Evolutionary conservation across 768 basidiomycete genomes (phyloP).

Genomic region (Termitomyces sp.): DNA sequence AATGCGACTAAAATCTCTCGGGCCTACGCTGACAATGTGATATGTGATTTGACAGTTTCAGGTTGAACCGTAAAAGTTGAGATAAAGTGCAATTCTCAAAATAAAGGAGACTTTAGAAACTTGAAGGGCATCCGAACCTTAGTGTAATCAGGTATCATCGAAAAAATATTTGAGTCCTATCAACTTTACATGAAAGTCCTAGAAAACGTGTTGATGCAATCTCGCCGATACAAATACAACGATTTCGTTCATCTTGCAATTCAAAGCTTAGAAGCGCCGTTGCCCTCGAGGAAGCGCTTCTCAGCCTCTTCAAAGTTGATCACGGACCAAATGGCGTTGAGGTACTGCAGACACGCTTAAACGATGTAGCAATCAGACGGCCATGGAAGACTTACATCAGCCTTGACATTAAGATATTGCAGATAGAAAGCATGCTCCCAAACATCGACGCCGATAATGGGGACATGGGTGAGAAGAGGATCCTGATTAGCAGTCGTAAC

Average conservation of each 20-base stretch:
- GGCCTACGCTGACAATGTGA: too few relatives aligned
- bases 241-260: neutral
- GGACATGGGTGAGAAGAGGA: constrained; percentile 69
- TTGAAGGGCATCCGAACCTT: neutral
- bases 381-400: constrained; percentile 55
- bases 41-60: too few relatives aligned
- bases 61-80: too few relatives aligned
- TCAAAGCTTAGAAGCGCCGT: constrained; percentile 18
- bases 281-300: constrained; percentile 28
- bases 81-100: too few relatives aligned
- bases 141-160: neutral
- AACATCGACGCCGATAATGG: constrained; percentile 89
- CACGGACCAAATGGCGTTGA: constrained; percentile 86
- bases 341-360: constrained; percentile 48
- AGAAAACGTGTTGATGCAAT: neutral
- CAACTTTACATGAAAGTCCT: neutral
- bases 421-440: constrained; percentile 98
- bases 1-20: too few relatives aligned
- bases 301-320: constrained; percentile 90
- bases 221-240: neutral
- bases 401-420: constrained; percentile 95
- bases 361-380: neutral
- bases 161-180: neutral
- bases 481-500: constrained; percentile 95
- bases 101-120: too few relatives aligned